Evolutionary conservation across 768 basidiomycete genomes (phyloP), one percentile per base, ranked within the genome.

Genomic region (Suillus subalutaceus): DNA sequence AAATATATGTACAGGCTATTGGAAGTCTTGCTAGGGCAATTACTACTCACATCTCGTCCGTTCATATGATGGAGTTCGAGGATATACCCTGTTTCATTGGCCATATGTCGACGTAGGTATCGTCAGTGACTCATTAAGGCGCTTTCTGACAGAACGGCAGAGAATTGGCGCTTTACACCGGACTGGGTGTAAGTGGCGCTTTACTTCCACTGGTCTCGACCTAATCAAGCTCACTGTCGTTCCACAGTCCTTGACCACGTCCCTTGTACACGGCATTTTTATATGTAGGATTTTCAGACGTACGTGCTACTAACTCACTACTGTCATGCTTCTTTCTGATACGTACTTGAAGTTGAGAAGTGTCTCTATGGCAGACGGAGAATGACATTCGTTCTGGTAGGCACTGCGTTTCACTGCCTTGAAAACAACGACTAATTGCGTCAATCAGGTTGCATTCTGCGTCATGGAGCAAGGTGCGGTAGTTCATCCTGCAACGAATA

Each of bases 391-490:
- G 18, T 41, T 30, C 26, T 43, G 10, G 58, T 60, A 60, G 12
- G 40, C 5, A 41, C 16, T 30, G 2, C 10, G 10, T 41, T 26
- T 9, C 6, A 6, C 26, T 30, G 8, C 26, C 18, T 18, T 8
- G 12, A 26, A 12, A 43, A 16, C 10, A 41, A 20, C 10, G 10
- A 7, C 40, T 60, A 7, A 41, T 41, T 30, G 26, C 16, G 18
- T 3, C 9, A 10, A 41, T 13, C 40, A 60, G 58, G 10, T 60
- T 43, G 26, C 10, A 18, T 6, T 41, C 10, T 60, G 40, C 20
- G 6, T 30, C 26, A 13, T 60, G 5, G 58, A 60, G 58, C 58
- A 43, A 60, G 58, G 58, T 60, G 26, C 58, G 10, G 26, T 60
- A 13, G 26, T 60, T 13, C 26, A 41, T 12, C 16, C 18, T 43